phyloP scores from a whole-genome alignment of 306 rosid species.

The Oxytropis ochrocephala region DNA sequence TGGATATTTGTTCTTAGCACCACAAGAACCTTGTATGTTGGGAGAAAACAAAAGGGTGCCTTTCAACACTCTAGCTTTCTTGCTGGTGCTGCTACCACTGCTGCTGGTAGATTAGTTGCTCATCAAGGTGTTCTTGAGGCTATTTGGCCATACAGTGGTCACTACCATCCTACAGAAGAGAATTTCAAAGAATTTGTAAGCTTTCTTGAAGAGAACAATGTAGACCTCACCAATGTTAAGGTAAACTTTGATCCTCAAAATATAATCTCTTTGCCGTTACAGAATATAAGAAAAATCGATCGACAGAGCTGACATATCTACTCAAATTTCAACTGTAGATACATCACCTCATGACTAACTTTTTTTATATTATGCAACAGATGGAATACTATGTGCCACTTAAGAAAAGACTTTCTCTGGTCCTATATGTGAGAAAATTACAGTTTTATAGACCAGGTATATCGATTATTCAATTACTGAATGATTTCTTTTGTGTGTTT shows the following conservation, averaged over 20 bases:
- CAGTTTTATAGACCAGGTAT: too few relatives aligned
- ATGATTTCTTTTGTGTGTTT: background rate
- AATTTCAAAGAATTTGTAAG: slow-evolving; percentile 70
- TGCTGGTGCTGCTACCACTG: slow-evolving; percentile 85
- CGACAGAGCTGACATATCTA: too few relatives aligned
- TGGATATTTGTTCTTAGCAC: slow-evolving; percentile 94
- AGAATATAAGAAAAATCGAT: too few relatives aligned
- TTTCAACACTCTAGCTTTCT: slow-evolving; percentile 93
- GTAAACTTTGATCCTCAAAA: slow-evolving; percentile 25
- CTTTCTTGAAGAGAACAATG: slow-evolving; percentile 72
- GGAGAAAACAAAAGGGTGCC: slow-evolving; percentile 65
- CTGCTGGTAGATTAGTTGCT: slow-evolving; percentile 89
- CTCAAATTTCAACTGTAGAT: too few relatives aligned
- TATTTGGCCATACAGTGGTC: slow-evolving; percentile 97
- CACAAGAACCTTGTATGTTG: slow-evolving; percentile 71
- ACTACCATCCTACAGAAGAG: slow-evolving; percentile 89
- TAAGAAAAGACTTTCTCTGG: too few relatives aligned
- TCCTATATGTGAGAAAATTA: too few relatives aligned
- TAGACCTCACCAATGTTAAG: slow-evolving; percentile 81
- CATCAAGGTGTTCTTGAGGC: slow-evolving; percentile 71
- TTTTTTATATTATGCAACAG: too few relatives aligned
- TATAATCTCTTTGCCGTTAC: too few relatives aligned
- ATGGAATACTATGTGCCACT: background rate
- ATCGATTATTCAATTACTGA: background rate
- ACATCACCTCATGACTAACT: too few relatives aligned